Evolutionary conservation across 2,329 filamentous ascomycete genomes (phyloP), one percentile per base, ranked within the genome.

Genomic region (Botryotinia convoluta): DNA sequence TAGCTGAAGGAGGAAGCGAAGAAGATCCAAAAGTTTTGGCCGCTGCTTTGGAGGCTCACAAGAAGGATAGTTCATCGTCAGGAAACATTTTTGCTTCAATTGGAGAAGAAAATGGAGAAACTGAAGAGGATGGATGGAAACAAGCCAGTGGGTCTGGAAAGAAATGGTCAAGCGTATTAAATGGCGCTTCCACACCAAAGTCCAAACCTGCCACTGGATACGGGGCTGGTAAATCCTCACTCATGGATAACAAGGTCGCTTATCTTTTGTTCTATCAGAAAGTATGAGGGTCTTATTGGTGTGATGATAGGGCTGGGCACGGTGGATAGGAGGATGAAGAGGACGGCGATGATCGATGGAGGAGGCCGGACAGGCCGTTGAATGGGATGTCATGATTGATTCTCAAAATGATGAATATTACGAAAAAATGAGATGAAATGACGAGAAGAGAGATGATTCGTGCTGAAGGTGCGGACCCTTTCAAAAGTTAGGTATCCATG

Each of bases 181-280:
- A 95, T 78, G 92, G 91, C 83, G 84, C 76, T 82, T 84, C 85
- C 79, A 84, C 84, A 83, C 83, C 86, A 87, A 89, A 89, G 82
- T 75, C 85, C 81, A 86, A 89, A 82, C 90, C 90, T 78, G 88
- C 39, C 14, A 72, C 44, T 59, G 70, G 70, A 44, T 39, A 44
- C 42, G 70, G 45, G 42, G 71, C 64, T 59, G 54, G 84, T 77
- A 88, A 83, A 75, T 83, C 84, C 74, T 87, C 86, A 29, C 83
- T 93, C 80, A 94, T 93, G 83, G 95, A 98, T 82, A 97, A 95
- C 86, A 97, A 97, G 86, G 95, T 98, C 74, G 96, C 96, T 6
- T 99, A 99, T 83, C 89, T 99, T 77, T 84, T 99, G 80, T 97
- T 99, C 84, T 99, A 99, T 83, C 92, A 98, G 84, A 81, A 77